Evolutionary conservation across 2,329 filamentous ascomycete genomes (phyloP).

Genomic region (Fusarium continuum): DNA sequence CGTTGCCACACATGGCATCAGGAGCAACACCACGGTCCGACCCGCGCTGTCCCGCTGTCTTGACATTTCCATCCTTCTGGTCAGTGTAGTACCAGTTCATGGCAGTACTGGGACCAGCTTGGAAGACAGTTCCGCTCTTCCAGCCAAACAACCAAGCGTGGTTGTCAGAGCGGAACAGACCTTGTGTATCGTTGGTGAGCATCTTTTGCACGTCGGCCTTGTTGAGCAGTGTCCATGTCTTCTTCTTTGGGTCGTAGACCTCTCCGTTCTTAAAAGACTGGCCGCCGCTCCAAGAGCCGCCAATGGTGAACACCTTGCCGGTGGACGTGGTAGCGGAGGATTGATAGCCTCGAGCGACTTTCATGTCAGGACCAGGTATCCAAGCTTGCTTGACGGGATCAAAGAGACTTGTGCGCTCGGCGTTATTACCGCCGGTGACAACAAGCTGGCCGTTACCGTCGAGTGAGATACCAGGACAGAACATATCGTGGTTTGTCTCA

Average conservation of each 20-base stretch:
- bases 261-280: constrained; percentile 19
- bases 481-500: constrained; percentile 64
- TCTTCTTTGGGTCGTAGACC: constrained; percentile 17
- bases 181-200: constrained; percentile 59
- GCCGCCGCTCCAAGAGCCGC: constrained; percentile 26
- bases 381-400: constrained; percentile 35
- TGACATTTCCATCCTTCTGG: constrained; percentile 29
- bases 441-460: constrained; percentile 60
- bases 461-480: constrained; percentile 64
- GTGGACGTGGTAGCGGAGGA: constrained; percentile 25
- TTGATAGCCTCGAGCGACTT: constrained; percentile 23
- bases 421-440: constrained; percentile 63
- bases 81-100: constrained; percentile 66
- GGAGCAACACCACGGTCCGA: constrained; percentile 51
- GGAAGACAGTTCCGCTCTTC: constrained; percentile 60
- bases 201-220: constrained; percentile 57
- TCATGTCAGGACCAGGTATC: constrained; percentile 10
- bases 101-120: constrained; percentile 60
- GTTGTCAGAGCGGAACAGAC: constrained; percentile 54
- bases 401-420: constrained; percentile 60
- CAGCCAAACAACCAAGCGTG: constrained; percentile 46
- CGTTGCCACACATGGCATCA: constrained; percentile 63
- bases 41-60: constrained; percentile 37
- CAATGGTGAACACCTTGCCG: constrained; percentile 27
- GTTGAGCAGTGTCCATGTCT: constrained; percentile 19